Evolutionary conservation across 148 eudicot genomes (phyloP).

Genomic region (Camellia sinensis): DNA sequence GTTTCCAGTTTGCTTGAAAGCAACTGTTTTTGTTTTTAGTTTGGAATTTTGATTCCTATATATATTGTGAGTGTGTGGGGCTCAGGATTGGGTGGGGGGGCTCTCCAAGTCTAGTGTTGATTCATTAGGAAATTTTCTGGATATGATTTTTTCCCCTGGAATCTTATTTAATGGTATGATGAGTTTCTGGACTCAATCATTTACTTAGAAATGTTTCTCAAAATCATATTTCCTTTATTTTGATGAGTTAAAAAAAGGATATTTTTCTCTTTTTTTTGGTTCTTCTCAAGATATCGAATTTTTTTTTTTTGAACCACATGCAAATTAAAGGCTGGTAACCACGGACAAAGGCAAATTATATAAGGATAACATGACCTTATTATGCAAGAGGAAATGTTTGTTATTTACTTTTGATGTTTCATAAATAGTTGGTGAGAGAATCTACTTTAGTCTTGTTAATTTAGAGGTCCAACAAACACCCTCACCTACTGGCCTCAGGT

Average conservation of each 20-base stretch:
- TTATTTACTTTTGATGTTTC: background rate
- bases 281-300: background rate
- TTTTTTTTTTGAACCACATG: background rate
- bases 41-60: background rate
- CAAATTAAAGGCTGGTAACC: background rate
- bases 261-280: background rate
- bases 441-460: constrained; percentile 16
- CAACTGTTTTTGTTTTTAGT: background rate
- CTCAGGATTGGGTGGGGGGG: background rate
- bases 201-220: background rate
- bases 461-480: constrained; percentile 6
- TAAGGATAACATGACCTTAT: background rate
- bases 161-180: background rate
- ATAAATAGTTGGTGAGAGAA: constrained; percentile 24
- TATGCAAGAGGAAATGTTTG: background rate
- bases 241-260: background rate
- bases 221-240: background rate
- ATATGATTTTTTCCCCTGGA: background rate
- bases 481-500: constrained; percentile 15
- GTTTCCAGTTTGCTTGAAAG: constrained; percentile 5
- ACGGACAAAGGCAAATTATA: background rate
- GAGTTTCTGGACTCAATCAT: background rate
- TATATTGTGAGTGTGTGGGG: background rate
- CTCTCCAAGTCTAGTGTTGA: background rate
- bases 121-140: background rate